phyloP scores from a whole-genome alignment of 331 rosid genomes.

The Quercus tomentella region DNA sequence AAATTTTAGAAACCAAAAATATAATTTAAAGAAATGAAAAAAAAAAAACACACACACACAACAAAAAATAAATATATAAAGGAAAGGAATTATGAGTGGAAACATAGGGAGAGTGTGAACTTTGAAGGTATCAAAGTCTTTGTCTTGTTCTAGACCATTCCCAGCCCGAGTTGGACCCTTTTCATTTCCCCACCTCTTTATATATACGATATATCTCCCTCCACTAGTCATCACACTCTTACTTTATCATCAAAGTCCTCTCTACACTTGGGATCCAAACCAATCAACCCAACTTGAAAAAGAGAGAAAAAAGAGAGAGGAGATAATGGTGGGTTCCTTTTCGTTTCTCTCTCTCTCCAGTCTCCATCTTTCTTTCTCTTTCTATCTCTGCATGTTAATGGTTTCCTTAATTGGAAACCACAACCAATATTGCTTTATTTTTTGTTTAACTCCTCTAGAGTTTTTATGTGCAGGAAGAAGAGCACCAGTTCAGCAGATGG shows the following conservation, averaged over 20 bases:
- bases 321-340: slow-evolving; percentile 48
- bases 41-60: neutral
- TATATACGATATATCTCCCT: slow-evolving; percentile 22
- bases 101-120: neutral
- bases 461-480: slow-evolving; percentile 30
- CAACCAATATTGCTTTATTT: neutral
- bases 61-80: neutral
- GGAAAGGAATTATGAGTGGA: neutral
- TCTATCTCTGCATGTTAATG: neutral
- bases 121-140: slow-evolving; percentile 22
- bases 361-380: neutral
- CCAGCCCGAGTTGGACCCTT: slow-evolving; percentile 21
- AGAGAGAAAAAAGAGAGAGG: neutral
- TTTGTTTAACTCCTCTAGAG: neutral
- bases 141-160: slow-evolving; percentile 34
- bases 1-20: too few species aligned
- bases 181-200: slow-evolving; percentile 33
- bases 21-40: neutral
- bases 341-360: neutral
- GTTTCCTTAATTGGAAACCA: neutral
- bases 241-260: slow-evolving; percentile 25
- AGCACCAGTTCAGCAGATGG: slow-evolving; percentile 46
- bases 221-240: slow-evolving; percentile 18
- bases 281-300: slow-evolving; percentile 5
- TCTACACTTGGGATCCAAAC: slow-evolving; percentile 21